Evolutionary conservation across 179 eudicot species (phyloP).

Genomic region (Nepenthes alata): DNA sequence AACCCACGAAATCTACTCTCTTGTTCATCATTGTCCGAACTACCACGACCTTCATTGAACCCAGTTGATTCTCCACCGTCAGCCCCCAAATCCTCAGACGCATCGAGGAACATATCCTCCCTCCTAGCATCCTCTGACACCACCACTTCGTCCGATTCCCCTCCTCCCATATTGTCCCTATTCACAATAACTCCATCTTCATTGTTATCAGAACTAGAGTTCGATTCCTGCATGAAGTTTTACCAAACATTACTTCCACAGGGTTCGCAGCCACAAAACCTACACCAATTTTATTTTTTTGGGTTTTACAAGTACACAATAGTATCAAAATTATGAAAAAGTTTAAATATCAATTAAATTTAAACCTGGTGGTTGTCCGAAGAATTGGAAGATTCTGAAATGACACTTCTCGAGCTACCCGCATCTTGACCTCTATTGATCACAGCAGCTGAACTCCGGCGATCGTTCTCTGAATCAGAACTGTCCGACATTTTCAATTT

Average conservation of each 20-base stretch:
- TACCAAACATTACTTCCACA: background rate
- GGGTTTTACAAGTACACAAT: too few species aligned
- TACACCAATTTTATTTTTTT: background rate
- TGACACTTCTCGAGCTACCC: slow-evolving; percentile 3
- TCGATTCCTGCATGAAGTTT: slow-evolving; percentile 20
- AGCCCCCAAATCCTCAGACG: slow-evolving; percentile 71
- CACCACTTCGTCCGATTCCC: slow-evolving; percentile 48
- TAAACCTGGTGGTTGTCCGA: slow-evolving; percentile 8
- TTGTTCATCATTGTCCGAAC: slow-evolving; percentile 22
- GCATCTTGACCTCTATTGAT: slow-evolving; percentile 6
- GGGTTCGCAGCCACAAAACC: background rate
- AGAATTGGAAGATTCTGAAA: slow-evolving; percentile 7
- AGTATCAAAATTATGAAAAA: background rate
- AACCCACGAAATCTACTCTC: slow-evolving; percentile 28
- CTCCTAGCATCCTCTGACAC: slow-evolving; percentile 68
- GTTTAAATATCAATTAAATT: background rate
- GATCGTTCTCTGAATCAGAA: background rate
- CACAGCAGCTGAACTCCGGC: slow-evolving; percentile 5
- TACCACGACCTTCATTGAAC: slow-evolving; percentile 37
- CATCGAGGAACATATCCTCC: slow-evolving; percentile 93
- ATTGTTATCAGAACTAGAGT: slow-evolving; percentile 22
- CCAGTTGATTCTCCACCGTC: slow-evolving; percentile 36
- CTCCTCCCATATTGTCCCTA: slow-evolving; percentile 37
- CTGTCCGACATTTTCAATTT: background rate
- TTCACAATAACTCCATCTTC: slow-evolving; percentile 39